These are phyloP conservation scores for Trichothecium sympodiale DNA, from an alignment of 2,329 filamentous ascomycete genomes.

Conservation along the genomic window DNA sequence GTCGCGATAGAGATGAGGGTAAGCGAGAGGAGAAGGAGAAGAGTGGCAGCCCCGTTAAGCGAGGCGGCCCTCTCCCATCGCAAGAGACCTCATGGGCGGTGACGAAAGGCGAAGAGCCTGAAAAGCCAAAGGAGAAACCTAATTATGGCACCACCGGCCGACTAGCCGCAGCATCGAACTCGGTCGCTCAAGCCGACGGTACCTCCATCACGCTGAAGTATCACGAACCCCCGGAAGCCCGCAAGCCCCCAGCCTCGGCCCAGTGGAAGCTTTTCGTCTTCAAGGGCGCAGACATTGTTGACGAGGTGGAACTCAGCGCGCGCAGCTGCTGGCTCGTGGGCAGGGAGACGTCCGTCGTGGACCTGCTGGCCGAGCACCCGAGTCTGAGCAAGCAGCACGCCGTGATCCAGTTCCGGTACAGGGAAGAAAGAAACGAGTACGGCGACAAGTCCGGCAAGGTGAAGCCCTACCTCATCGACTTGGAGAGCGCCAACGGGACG, in stretches of 20 bases:
- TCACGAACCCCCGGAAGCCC: constrained; percentile 85
- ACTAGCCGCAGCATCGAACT: constrained; percentile 80
- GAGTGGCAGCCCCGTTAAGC: constrained; percentile 14
- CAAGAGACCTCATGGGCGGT: constrained; percentile 50
- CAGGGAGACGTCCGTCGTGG: constrained; percentile 67
- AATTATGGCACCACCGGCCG: constrained; percentile 75
- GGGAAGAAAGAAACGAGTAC: constrained; percentile 74
- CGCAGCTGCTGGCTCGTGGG: constrained; percentile 89
- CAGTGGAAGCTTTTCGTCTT: constrained; percentile 90
- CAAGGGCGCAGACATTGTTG: constrained; percentile 69
- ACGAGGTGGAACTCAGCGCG: constrained; percentile 64
- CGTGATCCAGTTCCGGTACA: constrained; percentile 82
- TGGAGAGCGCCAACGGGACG: constrained; percentile 90
- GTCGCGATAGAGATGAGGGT: constrained; percentile 5
- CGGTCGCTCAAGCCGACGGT: constrained; percentile 63
- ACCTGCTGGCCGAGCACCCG: constrained; percentile 77
- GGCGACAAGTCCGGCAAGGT: constrained; percentile 73
- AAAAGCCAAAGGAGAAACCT: constrained; percentile 69
- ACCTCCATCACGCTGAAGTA: constrained; percentile 78
- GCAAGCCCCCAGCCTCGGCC: constrained; percentile 70
- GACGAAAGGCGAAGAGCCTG: constrained; percentile 28
- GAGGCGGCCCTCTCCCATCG: constrained; percentile 43
- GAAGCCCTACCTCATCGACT: constrained; percentile 81
- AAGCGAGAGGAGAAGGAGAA: constrained; percentile 11
- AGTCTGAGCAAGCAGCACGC: constrained; percentile 94